Conservation (phyloP, 495 filamentous ascomycete genomes). For the Xylaria cubensis region DNA sequence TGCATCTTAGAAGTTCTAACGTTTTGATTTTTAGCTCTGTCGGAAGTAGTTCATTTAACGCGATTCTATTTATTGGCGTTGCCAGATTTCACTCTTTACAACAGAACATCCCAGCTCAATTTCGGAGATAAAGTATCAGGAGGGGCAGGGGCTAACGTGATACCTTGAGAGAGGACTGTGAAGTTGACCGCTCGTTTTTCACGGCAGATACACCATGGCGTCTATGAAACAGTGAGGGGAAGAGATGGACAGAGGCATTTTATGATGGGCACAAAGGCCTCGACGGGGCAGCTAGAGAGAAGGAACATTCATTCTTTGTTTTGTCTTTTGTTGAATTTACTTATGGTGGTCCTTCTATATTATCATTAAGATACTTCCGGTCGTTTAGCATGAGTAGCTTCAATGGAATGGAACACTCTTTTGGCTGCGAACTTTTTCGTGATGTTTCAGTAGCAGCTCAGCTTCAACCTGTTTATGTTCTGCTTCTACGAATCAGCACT, state of each 20-base stretch:
- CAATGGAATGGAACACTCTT: neutral
- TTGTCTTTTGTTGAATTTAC: neutral
- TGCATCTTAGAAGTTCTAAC: neutral
- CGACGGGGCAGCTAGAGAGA: neutral
- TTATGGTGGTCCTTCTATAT: neutral
- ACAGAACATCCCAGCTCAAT: neutral
- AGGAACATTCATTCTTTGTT: neutral
- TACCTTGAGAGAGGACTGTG: too few species aligned
- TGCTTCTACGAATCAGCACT: neutral
- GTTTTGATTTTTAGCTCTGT: neutral
- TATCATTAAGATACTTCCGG: neutral
- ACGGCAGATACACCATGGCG: too few species aligned
- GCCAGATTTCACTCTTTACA: neutral
- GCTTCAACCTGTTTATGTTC: neutral
- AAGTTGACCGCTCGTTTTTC: too few species aligned
- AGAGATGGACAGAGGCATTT: too few species aligned
- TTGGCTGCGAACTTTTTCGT: neutral
- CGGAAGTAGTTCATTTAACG: neutral
- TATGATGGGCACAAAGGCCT: neutral
- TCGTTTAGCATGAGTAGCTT: neutral
- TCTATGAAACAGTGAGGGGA: too few species aligned
- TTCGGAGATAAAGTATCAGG: neutral
- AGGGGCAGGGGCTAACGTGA: neutral
- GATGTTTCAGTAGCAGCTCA: neutral
- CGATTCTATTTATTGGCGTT: neutral